These are phyloP conservation scores for Urtica urens DNA, from an alignment of 306 rosid genomes.

Conservation along the genomic window DNA sequence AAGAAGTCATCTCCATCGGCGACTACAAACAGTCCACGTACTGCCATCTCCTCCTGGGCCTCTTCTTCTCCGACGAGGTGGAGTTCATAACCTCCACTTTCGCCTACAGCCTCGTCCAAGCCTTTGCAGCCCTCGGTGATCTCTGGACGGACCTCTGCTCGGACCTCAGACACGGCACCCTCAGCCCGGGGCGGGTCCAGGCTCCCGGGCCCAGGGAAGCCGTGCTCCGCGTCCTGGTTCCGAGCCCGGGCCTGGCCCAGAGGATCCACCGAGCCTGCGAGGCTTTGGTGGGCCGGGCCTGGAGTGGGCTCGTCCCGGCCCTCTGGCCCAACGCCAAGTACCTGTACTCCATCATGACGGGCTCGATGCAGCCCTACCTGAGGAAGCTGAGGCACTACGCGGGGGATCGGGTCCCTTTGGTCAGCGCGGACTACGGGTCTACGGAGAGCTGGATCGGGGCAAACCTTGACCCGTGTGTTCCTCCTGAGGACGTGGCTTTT, in stretches of 20 bases:
- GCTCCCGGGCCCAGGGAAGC: conserved; percentile 34
- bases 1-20: conserved; percentile 68
- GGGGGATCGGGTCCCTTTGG: conserved; percentile 56
- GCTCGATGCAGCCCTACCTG: conserved; percentile 77
- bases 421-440: conserved; percentile 90
- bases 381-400: conserved; percentile 70
- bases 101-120: conserved; percentile 67
- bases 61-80: conserved; percentile 49
- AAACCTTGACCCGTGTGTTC: conserved; percentile 61
- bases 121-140: conserved; percentile 50
- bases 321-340: conserved; percentile 89
- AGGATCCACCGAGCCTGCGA: conserved; percentile 34
- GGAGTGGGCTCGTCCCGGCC: conserved; percentile 60
- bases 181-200: conserved; percentile 35
- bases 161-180: conserved; percentile 45
- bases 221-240: conserved; percentile 35
- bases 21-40: conserved; percentile 73
- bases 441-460: conserved; percentile 99
- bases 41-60: conserved; percentile 88
- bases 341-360: conserved; percentile 83
- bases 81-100: conserved; percentile 79
- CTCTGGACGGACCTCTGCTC: conserved; percentile 45
- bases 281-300: conserved; percentile 34
- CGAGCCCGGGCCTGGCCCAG: conserved; percentile 43
- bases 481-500: conserved; percentile 68